These are phyloP conservation scores for Debaryomycetaceae sp. DNA, from an alignment of 1,139 yeast species.

Conservation along the genomic window DNA sequence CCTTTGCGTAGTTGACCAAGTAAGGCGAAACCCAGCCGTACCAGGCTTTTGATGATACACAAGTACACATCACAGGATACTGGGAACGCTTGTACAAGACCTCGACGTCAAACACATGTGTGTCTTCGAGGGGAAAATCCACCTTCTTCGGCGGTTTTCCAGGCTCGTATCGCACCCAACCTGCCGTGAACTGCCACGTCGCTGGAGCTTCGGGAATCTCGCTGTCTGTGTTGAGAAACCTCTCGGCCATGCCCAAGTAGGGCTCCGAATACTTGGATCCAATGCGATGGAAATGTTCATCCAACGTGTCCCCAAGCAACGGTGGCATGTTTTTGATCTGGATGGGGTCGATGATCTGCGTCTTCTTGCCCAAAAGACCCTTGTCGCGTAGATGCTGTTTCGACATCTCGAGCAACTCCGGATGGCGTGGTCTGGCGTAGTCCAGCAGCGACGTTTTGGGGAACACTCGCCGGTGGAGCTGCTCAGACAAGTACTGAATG, in stretches of 20 bases:
- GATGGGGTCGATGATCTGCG: conserved; percentile 63
- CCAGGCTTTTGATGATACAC: conserved; percentile 80
- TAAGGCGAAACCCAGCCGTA: conserved; percentile 94
- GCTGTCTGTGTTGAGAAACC: conserved; percentile 24
- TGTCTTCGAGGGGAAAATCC: conserved; percentile 60
- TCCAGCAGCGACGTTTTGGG: conserved; percentile 32
- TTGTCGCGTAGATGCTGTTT: conserved; percentile 59
- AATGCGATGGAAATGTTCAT: conserved; percentile 78
- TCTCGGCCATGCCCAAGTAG: conserved; percentile 47
- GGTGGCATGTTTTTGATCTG: conserved; percentile 58
- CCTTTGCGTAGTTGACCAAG: conserved; percentile 45
- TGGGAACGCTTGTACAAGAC: conserved; percentile 71
- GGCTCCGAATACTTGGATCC: conserved; percentile 63
- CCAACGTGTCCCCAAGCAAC: conserved; percentile 65
- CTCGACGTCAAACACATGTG: conserved; percentile 86
- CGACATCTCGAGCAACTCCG: conserved; percentile 52
- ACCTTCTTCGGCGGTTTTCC: conserved; percentile 57
- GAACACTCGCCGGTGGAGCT: conserved; percentile 59
- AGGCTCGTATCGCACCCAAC: conserved; percentile 77
- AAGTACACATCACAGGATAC: conserved; percentile 80
- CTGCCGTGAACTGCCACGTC: conserved; percentile 57
- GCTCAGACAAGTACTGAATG: conserved; percentile 62
- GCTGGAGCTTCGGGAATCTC: conserved; percentile 48
- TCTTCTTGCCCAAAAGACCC: conserved; percentile 73
- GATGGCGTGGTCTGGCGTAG: conserved; percentile 23